Evolutionary conservation across 257 asterid species (phyloP), one percentile per base, ranked within the genome.

Genomic region (Solanum boliviense): DNA sequence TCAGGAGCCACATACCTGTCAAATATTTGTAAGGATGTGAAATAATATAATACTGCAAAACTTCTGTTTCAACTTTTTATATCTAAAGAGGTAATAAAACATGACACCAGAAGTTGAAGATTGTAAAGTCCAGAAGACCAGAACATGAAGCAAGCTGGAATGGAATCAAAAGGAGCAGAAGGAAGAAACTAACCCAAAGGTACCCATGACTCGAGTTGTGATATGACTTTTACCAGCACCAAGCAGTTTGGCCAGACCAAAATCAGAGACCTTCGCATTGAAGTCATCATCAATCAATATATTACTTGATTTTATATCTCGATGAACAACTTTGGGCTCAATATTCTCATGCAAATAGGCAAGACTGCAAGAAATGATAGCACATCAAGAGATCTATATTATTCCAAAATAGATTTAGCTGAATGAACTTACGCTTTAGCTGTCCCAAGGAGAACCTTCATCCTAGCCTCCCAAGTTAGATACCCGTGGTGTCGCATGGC

Each of bases 1-100:
- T 97, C 98, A 44, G 99, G 99, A 90, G 99, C 99, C 90, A 97
- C 99, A 83, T 97, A 97, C 76, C 99, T 97, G 95, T 85, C 83
- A 65, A 79, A 52, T 39, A 48, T 82, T 87, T 10, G 70, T 23
- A 83, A 79, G 16, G 11, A 6, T 32, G 85, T 29, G 29, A 81
- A 81, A 81, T 46, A 10, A 79, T 9, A 79, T 9, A 27, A 81
- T 31, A 46, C 16, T 81, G 27, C 68, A 2, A 46, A 7, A 79
- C 27, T 79, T 79, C 39, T 29, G 1, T 9, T 25, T 79, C 85
- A 44, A 13, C 0, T 8, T 27, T 79, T 79, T 44, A 27, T 4
- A 79, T 13, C 38, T 4, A 39, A 25, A 41, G 38, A 44, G n/a
- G n/a, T 46, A 44, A 16, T 0, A 79, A n/a, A 79, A 5, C 3